Percentiles rank a stretch among this genome's conserved stretches.
These are phyloP conservation scores for Sphagnum contortum DNA, from an alignment of 225 moss, liverwort and hornwort genomes.

Conservation along the genomic window DNA sequence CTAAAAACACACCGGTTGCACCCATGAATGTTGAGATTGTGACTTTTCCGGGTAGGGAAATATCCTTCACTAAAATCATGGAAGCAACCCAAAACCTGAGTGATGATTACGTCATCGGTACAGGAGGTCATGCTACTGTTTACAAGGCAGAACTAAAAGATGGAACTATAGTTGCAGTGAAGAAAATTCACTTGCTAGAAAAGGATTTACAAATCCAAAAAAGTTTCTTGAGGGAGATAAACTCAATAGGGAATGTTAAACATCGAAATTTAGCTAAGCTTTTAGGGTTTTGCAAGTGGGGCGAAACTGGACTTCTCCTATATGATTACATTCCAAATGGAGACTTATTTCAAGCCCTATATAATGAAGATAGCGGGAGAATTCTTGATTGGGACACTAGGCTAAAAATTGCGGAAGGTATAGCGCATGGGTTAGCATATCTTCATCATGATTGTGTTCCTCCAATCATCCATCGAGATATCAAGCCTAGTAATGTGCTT, in stretches of 20 bases:
- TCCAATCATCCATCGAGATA: constrained; percentile 55
- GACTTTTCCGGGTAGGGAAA: constrained; percentile 17
- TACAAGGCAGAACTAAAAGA: constrained; percentile 36
- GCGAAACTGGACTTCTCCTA: constrained; percentile 41
- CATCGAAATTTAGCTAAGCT: constrained; percentile 62
- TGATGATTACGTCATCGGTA: constrained; percentile 44
- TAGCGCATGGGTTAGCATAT: constrained; percentile 57
- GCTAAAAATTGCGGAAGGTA: constrained; percentile 39
- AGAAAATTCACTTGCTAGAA: constrained; percentile 36
- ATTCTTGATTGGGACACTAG: constrained; percentile 54
- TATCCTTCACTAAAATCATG: constrained; percentile 49
- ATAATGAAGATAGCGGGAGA: constrained; percentile 24
- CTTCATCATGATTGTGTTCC: constrained; percentile 65
- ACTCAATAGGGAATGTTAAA: constrained; percentile 39
- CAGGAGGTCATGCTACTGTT: constrained; percentile 51
- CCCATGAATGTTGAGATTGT: constrained; percentile 27
- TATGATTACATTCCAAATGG: constrained; percentile 66
- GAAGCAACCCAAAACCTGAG: constrained; percentile 49
- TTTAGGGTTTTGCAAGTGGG: constrained; percentile 54
- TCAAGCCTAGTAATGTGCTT: constrained; percentile 63
- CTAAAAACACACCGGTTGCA: constrained; percentile 21
- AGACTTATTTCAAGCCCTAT: constrained; percentile 43
- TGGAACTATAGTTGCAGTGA: constrained; percentile 33
- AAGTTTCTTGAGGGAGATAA: constrained; percentile 52
- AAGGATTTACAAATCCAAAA: constrained; percentile 32